Conservation (phyloP, 805 yeast species). For the Sungouiella thailandica region DNA sequence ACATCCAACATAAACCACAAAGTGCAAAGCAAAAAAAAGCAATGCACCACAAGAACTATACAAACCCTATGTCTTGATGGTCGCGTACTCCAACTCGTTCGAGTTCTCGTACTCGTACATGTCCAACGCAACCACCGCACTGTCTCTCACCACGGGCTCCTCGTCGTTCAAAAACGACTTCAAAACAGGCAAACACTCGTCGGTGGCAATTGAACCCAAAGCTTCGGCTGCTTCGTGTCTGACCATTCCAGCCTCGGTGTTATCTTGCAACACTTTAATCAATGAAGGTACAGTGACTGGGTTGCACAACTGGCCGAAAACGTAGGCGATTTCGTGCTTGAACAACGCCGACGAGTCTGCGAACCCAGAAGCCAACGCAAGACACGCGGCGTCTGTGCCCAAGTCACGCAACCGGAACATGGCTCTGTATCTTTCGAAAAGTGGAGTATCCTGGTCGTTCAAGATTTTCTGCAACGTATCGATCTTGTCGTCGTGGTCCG, state of each 20-base stretch:
- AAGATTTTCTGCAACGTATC: conserved; percentile 61
- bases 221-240: conserved; percentile 99
- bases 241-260: conserved; percentile 92
- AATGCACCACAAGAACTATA: too few species aligned
- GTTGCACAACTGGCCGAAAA: conserved; percentile 93
- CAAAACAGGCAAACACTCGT: conserved; percentile 87
- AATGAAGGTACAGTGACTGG: conserved; percentile 89
- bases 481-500: conserved; percentile 48
- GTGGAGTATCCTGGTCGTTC: conserved; percentile 70
- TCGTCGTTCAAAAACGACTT: conserved; percentile 72
- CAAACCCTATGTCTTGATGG: conserved; percentile 25
- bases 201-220: conserved; percentile 93
- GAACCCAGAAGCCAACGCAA: conserved; percentile 88
- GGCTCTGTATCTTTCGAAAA: conserved; percentile 94
- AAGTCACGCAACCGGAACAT: conserved; percentile 97
- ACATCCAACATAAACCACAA: too few species aligned
- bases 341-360: conserved; percentile 87
- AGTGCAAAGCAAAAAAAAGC: too few species aligned
- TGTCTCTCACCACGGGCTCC: conserved; percentile 90
- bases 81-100: conserved; percentile 71
- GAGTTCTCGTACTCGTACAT: conserved; percentile 96
- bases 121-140: conserved; percentile 95
- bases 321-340: conserved; percentile 97
- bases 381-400: conserved; percentile 88
- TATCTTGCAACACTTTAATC: conserved; percentile 72